Evolutionary conservation across 139 green algal genomes (phyloP).

Genomic region (Edaphochlamys debaryana): DNA sequence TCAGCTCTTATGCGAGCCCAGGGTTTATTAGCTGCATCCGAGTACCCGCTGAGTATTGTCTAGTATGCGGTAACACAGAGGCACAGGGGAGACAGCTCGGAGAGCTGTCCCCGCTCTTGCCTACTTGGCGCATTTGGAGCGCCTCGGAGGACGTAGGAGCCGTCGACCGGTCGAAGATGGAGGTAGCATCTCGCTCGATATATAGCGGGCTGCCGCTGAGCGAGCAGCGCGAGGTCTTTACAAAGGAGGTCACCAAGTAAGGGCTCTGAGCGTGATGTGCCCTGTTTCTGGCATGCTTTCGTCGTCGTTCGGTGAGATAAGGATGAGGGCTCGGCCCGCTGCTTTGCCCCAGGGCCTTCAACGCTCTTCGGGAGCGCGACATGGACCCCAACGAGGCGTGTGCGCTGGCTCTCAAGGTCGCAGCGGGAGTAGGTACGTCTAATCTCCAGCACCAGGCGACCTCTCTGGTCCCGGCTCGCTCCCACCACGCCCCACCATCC

Average conservation of each 20-base stretch:
- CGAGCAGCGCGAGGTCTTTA: conserved; percentile 8
- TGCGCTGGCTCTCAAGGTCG: conserved; percentile 65
- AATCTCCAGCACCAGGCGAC: no score
- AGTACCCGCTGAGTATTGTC: no score
- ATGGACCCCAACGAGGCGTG: conserved; percentile 67
- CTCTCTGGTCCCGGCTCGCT: no score
- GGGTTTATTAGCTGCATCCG: no score
- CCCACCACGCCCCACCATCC: background rate
- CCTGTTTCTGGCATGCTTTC: background rate
- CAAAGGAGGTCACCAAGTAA: conserved; percentile 12
- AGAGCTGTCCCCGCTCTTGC: no score
- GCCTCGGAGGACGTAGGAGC: no score
- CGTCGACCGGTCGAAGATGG: no score
- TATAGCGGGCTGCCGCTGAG: background rate
- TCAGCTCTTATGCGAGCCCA: no score
- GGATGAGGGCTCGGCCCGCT: background rate
- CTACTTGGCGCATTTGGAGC: no score
- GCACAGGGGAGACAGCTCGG: no score
- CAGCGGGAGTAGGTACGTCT: conserved; percentile 56
- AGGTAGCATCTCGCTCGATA: no score
- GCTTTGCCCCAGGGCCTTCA: conserved; percentile 11
- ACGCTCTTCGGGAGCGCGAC: conserved; percentile 30
- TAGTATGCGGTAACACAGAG: no score
- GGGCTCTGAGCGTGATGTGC: background rate
- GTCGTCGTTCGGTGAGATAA: background rate